Conservation (phyloP, 2,329 filamentous ascomycete species). For the Sporothrix inflata region DNA sequence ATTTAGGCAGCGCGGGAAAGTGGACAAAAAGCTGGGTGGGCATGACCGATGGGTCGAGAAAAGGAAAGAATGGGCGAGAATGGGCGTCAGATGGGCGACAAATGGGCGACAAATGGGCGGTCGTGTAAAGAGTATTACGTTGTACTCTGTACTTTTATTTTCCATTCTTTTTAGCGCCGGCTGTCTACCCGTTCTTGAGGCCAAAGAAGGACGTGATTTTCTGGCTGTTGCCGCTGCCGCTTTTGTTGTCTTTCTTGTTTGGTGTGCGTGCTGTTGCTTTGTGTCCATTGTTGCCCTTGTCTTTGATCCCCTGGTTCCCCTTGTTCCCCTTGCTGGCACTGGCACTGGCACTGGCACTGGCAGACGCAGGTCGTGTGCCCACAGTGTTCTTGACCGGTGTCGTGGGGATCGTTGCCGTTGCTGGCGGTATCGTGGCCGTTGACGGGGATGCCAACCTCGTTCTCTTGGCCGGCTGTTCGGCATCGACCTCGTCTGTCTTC, state of each 20-base stretch:
- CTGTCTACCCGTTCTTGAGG: conserved; percentile 5
- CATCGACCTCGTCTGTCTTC: not conserved
- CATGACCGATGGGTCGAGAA: conserved; percentile 13
- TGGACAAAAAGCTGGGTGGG: not conserved
- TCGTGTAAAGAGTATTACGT: not conserved
- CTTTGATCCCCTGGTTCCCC: not conserved
- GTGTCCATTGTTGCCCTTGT: not conserved
- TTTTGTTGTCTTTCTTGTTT: not conserved
- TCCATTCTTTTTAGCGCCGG: not conserved
- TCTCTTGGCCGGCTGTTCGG: not conserved
- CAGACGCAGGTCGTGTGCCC: not conserved
- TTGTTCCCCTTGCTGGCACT: not conserved
- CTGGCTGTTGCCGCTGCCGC: conserved; percentile 10
- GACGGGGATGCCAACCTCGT: not conserved
- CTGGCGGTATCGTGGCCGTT: not conserved
- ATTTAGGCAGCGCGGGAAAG: not conserved
- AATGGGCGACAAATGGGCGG: not conserved
- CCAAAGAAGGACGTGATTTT: conserved; percentile 31
- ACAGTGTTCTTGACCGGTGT: not conserved
- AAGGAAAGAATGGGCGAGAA: not conserved
- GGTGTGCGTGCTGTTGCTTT: conserved; percentile 5
- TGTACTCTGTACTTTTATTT: not conserved
- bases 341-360: not conserved
- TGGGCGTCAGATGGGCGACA: not conserved
- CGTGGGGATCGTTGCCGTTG: not conserved